Percentiles rank a stretch among this genome's conserved stretches.
phyloP scores from a whole-genome alignment of 352 stramenopile species.

The Globisporangium rhizosaccharum region DNA sequence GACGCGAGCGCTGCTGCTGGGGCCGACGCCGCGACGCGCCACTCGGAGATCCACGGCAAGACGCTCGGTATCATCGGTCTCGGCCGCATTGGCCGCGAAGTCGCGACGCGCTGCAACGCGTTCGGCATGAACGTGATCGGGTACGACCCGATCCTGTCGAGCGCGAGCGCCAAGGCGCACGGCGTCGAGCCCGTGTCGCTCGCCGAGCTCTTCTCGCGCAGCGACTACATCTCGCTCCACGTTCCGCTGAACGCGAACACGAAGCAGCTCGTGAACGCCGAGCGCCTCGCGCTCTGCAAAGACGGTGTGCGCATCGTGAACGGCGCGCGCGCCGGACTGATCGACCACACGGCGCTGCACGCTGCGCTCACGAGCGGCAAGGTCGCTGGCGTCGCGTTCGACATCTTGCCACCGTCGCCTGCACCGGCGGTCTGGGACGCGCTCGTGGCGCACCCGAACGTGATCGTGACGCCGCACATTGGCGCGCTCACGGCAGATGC shows the following conservation, averaged over 20 bases:
- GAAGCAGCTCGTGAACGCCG: slow-evolving; percentile 84
- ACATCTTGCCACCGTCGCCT: slow-evolving; percentile 54
- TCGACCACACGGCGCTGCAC: slow-evolving; percentile 90
- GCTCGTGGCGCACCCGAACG: slow-evolving; percentile 86
- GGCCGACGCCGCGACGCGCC: slow-evolving; percentile 17
- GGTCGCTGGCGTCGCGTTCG: slow-evolving; percentile 69
- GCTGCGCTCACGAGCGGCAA: slow-evolving; percentile 79
- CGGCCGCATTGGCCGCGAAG: slow-evolving; percentile 91
- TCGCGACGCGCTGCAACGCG: slow-evolving; percentile 88
- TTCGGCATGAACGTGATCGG: slow-evolving; percentile 94
- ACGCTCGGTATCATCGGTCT: slow-evolving; percentile 94
- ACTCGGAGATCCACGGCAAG: slow-evolving; percentile 86
- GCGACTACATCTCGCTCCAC: slow-evolving; percentile 96
- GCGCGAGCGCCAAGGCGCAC: slow-evolving; percentile 64
- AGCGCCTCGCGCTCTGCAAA: slow-evolving; percentile 86
- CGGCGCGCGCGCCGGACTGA: slow-evolving; percentile 90
- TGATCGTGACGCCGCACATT: slow-evolving; percentile 93
- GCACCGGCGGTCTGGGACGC: slow-evolving; percentile 47
- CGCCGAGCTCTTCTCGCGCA: slow-evolving; percentile 83
- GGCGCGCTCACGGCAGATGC: slow-evolving; percentile 93
- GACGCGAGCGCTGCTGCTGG: slow-evolving; percentile 1
- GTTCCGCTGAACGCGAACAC: slow-evolving; percentile 95
- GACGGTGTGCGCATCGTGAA: slow-evolving; percentile 92
- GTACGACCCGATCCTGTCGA: slow-evolving; percentile 92
- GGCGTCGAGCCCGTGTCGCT: slow-evolving; percentile 85